Evolutionary conservation across 805 yeast genomes (phyloP).

Genomic region (Kodamaea kaohsiungensis): DNA sequence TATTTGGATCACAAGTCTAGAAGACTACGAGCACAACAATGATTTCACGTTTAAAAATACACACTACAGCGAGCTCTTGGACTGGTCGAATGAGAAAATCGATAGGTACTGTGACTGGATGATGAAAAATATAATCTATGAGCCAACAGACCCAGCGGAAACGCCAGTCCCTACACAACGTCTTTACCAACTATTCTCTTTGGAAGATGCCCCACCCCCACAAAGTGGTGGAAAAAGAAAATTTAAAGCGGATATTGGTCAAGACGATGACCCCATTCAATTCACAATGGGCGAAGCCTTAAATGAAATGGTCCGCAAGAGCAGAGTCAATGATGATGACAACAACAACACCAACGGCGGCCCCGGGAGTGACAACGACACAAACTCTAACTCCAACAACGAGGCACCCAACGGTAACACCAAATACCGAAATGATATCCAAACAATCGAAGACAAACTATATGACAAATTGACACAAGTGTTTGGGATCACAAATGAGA

Average conservation of each 20-base stretch:
- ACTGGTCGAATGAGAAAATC: constrained; percentile 50
- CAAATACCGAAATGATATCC: neutral
- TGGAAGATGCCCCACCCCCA: constrained; percentile 14
- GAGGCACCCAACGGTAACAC: neutral
- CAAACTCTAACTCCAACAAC: neutral
- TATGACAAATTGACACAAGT: neutral
- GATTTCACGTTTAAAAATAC: constrained; percentile 16
- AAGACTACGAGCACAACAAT: constrained; percentile 19
- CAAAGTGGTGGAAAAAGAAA: neutral
- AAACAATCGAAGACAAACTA: neutral
- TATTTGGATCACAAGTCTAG: constrained; percentile 21
- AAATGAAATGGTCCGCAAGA: neutral
- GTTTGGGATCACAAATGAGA: constrained; percentile 7
- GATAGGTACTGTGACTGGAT: constrained; percentile 55
- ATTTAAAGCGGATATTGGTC: neutral
- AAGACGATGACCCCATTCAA: neutral
- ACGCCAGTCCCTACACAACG: constrained; percentile 29
- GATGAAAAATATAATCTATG: constrained; percentile 31
- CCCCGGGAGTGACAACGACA: too few relatives aligned
- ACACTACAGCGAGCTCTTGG: constrained; percentile 32
- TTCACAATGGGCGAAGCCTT: neutral
- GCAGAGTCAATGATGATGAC: neutral
- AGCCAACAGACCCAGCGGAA: constrained; percentile 14
- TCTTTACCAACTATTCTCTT: constrained; percentile 32
- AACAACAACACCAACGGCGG: neutral